Percentiles rank a stretch among this genome's conserved stretches.
phyloP scores from a whole-genome alignment of 2,329 filamentous ascomycete genomes.

The Aspergillus texensis region DNA sequence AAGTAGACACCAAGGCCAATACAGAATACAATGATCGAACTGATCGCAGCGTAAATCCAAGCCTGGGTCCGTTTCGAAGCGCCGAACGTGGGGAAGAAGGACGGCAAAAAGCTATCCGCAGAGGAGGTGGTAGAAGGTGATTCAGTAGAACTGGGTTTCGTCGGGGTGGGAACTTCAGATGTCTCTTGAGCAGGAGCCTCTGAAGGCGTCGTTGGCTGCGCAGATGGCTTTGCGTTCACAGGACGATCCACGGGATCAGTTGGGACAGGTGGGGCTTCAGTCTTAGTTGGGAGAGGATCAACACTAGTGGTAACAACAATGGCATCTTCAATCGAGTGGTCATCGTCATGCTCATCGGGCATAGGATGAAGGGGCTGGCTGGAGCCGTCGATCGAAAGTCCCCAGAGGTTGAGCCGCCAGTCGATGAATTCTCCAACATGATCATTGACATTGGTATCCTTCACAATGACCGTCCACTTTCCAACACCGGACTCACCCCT shows the following conservation, averaged over 20 bases:
- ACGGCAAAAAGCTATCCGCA: constrained; percentile 68
- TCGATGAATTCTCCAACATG: constrained; percentile 79
- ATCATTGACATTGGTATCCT: constrained; percentile 78
- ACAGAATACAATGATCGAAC: constrained; percentile 85
- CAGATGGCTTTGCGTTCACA: constrained; percentile 58
- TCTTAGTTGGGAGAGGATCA: constrained; percentile 49
- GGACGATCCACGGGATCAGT: constrained; percentile 69
- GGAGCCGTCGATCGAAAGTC: constrained; percentile 76
- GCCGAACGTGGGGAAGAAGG: constrained; percentile 86
- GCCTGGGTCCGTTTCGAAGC: constrained; percentile 83
- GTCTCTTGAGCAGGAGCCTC: constrained; percentile 27
- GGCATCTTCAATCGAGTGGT: constrained; percentile 71
- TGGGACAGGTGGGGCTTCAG: constrained; percentile 50
- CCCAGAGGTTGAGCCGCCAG: constrained; percentile 94
- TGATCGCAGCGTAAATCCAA: constrained; percentile 89
- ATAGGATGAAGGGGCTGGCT: constrained; percentile 77
- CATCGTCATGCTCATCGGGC: constrained; percentile 80
- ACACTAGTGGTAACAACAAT: constrained; percentile 67
- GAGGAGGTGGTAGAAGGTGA: constrained; percentile 38
- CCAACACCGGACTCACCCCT: constrained; percentile 88
- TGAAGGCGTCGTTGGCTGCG: constrained; percentile 24
- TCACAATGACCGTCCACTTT: constrained; percentile 88
- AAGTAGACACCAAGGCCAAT: constrained; percentile 78
- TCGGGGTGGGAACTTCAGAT: constrained; percentile 28
- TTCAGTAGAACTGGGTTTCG: constrained; percentile 33